Percentiles rank a stretch among this genome's conserved stretches.
Evolutionary conservation across 441 rosid species (phyloP).

Genomic region (Brassica hybrid): DNA sequence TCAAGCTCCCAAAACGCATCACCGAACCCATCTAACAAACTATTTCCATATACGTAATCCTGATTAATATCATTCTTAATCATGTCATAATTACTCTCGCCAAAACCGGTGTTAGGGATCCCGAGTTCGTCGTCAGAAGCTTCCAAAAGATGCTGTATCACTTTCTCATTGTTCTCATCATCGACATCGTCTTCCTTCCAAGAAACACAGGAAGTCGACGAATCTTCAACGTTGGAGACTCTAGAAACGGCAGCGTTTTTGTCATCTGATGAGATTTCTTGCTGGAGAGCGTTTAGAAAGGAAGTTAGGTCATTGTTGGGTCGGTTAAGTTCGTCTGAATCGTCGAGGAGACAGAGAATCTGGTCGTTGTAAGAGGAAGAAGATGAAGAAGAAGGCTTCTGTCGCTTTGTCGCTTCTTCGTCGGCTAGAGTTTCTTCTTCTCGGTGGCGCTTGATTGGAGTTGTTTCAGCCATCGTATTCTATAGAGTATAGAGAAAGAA

Average conservation of each 20-base stretch:
- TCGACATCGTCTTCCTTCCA: constrained; percentile 49
- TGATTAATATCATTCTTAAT: constrained; percentile 15
- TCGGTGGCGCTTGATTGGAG: constrained; percentile 54
- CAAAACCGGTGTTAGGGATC: constrained; percentile 57
- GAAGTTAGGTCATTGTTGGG: constrained; percentile 58
- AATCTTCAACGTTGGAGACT: constrained; percentile 31
- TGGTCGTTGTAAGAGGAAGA: constrained; percentile 44
- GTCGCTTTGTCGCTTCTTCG: constrained; percentile 54
- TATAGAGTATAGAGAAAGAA: constrained; percentile 10
- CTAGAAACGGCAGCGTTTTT: constrained; percentile 8
- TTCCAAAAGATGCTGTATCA: constrained; percentile 73
- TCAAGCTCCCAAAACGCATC: constrained; percentile 84
- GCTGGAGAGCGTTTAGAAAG: constrained; percentile 59
- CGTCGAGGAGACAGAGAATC: constrained; percentile 65
- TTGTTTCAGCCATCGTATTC: constrained; percentile 30
- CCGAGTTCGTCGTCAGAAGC: constrained; percentile 93
- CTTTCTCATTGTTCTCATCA: constrained; percentile 47
- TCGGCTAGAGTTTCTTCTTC: constrained; percentile 44
- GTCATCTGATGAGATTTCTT: constrained; percentile 54
- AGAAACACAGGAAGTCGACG: constrained; percentile 33
- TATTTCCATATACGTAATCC: constrained; percentile 33
- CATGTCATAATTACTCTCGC: constrained; percentile 34
- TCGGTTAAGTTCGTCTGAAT: constrained; percentile 53
- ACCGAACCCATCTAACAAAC: constrained; percentile 43
- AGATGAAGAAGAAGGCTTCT: constrained; percentile 33